phyloP scores from a whole-genome alignment of 2,329 filamentous ascomycete species.

The Lachnellula subtilissima region DNA sequence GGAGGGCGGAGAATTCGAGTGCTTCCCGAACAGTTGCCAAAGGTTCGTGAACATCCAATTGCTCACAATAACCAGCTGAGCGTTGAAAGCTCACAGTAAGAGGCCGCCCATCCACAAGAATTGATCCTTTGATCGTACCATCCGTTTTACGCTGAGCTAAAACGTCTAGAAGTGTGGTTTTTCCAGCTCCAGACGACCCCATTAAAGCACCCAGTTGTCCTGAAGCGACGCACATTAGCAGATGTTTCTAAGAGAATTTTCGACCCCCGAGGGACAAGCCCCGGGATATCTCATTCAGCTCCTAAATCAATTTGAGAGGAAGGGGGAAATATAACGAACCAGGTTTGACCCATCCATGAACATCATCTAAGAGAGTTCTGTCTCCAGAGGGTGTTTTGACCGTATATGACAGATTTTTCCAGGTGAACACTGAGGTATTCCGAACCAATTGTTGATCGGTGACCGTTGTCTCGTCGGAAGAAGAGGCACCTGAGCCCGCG shows the following conservation, averaged over 20 bases:
- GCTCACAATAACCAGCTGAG: slow-evolving; percentile 71
- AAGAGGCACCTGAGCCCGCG: slow-evolving; percentile 10
- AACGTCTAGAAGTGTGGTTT: slow-evolving; percentile 55
- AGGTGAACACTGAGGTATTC: slow-evolving; percentile 68
- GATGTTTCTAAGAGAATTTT: no score
- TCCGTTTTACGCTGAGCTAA: slow-evolving; percentile 65
- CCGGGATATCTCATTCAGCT: no score
- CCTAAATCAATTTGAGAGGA: no score
- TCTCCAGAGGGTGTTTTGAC: slow-evolving; percentile 58
- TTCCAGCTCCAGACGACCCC: slow-evolving; percentile 52
- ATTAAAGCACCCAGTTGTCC: slow-evolving; percentile 60
- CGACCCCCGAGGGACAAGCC: no score
- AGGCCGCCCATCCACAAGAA: slow-evolving; percentile 61
- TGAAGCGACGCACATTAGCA: no score
- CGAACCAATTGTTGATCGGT: slow-evolving; percentile 46
- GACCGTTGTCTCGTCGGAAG: slow-evolving; percentile 29
- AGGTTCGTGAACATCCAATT: slow-evolving; percentile 82
- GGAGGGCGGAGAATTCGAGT: slow-evolving; percentile 79
- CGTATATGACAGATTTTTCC: slow-evolving; percentile 65
- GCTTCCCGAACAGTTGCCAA: slow-evolving; percentile 82
- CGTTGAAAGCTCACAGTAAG: slow-evolving; percentile 81
- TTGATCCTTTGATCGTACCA: slow-evolving; percentile 82
- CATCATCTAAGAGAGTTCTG: slow-evolving; percentile 69
- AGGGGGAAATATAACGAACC: slow-evolving; percentile 33
- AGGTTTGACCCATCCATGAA: slow-evolving; percentile 75